Evolutionary conservation across 140 eudicot species (phyloP).

Genomic region (Bidens hawaiensis): DNA sequence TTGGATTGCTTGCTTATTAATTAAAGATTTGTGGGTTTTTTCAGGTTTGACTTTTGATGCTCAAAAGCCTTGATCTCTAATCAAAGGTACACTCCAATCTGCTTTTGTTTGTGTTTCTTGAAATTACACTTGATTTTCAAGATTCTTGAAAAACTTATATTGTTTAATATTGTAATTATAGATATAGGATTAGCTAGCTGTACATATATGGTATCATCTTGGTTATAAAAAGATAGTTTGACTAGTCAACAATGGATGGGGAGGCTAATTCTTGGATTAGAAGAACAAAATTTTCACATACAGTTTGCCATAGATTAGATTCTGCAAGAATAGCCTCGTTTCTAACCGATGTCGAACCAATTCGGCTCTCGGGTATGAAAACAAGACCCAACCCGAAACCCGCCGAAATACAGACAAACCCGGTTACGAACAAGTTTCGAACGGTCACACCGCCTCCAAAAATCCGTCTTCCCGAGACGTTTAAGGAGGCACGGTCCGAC

Average conservation of each 20-base stretch:
- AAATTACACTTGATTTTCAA: constrained; percentile 14
- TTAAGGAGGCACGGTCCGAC: constrained; percentile 68
- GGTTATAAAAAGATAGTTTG: constrained; percentile 5
- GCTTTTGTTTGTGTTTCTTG: constrained; percentile 8
- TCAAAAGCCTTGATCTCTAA: constrained; percentile 23
- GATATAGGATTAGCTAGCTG: constrained; percentile 8
- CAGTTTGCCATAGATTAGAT: constrained; percentile 73
- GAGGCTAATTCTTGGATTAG: constrained; percentile 88
- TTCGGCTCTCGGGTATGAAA: constrained; percentile 35
- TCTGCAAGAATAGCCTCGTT: constrained; percentile 54
- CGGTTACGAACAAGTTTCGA: constrained; percentile 53
- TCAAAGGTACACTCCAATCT: constrained; percentile 4
- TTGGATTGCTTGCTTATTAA: constrained; percentile 14
- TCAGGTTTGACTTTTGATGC: constrained; percentile 76
- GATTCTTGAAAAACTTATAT: constrained; percentile 3
- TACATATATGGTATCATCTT: constrained; percentile 14
- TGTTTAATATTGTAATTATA: background rate
- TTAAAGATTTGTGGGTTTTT: constrained; percentile 29
- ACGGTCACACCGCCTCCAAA: constrained; percentile 72
- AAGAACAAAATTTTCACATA: constrained; percentile 85
- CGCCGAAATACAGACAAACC: constrained; percentile 39
- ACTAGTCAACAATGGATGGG: constrained; percentile 48
- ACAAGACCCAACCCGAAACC: constrained; percentile 36
- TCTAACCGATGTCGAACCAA: constrained; percentile 36
- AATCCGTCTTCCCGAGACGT: constrained; percentile 54